Base-by-base conservation (phyloP, 345 rosid species). In the Hevea brasiliensis region DNA sequence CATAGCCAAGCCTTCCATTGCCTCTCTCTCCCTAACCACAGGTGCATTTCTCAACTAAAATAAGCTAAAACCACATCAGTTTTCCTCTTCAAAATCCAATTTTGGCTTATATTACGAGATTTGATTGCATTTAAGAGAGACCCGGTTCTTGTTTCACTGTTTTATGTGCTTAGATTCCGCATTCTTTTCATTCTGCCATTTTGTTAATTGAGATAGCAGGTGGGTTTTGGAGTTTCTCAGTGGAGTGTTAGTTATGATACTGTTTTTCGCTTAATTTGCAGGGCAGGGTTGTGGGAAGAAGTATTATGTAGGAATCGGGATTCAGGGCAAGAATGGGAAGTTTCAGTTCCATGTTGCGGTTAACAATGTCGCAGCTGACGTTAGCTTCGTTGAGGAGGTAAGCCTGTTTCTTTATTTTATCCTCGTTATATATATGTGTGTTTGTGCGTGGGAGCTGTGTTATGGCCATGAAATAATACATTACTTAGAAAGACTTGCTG, bases 321-420 rank as follows among this genome's bases (percentile, higher is more conserved):
- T 86, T 71, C 85, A 73, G 64, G 74, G 81, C 57, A 87, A 82
- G 85, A 89, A 79, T 61, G 84, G 84, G 75, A 87, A 83, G 86
- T 72, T 82, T 27, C 87, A 76, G 73, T 84, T 84, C 68, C 90
- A 81, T 63, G 23, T 86, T 77, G 80, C 89, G 0, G 90, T 87
- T 66, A 72, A 84, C 76, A 90, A 86, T 84, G 97, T 92, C 17
- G 95, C 98, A 11, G 87, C 93, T 14, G 97, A 85, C 4, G 80
- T 92, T 74, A 84, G 86, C 85, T 76, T 96, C 45, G 84, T 84
- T 70, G 89, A 83, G 71, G 85, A 85, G 97, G 98, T 94, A 72
- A 7, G 7, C 6, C 65, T 54, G 50, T 21, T 62, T n/a, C 64
- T 26, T 53, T 61, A 5, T 56, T 41, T n/a, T 15, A 1, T 7